Evolutionary conservation across 2,329 filamentous ascomycete species (phyloP), one percentile per base, ranked within the genome.

Genomic region (Cladophialophora psammophila): DNA sequence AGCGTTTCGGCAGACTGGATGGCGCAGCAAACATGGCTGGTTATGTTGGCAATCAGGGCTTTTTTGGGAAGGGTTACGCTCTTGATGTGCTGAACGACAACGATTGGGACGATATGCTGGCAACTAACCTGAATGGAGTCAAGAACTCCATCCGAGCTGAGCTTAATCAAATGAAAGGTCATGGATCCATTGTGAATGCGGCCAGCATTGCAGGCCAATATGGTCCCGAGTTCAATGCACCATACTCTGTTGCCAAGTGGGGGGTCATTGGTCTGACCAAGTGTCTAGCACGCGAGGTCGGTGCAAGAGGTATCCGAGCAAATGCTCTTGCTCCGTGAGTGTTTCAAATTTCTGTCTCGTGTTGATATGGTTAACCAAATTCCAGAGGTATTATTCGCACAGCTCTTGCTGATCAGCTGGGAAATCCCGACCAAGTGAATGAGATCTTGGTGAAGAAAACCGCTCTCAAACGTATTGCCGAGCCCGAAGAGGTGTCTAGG

Each of bases 211-310:
- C 56, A 7, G 60, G 32, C 10, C 53, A 60, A 36, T 35, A 40
- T 5, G 60, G 54, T 8, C 38, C 8, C 10, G n/a, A 54, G 5
- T 57, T 35, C 26, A 48, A 78, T 71, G 77, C 78, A 0, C 78
- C 81, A 2, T 82, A 82, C 65, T 79, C 76, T 6, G 75, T 76
- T 1, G 74, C 77, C 5, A 83, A 83, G 67, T 81, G 79, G 68
- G 81, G 74, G 1, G 67, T 83, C 5, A 73, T 83, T 7, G 81
- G 80, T 2, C 74, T 83, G 60, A 82, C 80, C 12, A 82, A 81
- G 55, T 68, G 73, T 62, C 76, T 75, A 1, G 74, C 78, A 4
- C 74, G 70, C 20, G 77, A 79, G 62, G 73, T 71, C 10, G 77
- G 75, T 0, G 60, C 68, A 13, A 66, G 70, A 6, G 73, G 73